Conservation (phyloP, 106 monocot species). For the Hemerocallis citrina region DNA sequence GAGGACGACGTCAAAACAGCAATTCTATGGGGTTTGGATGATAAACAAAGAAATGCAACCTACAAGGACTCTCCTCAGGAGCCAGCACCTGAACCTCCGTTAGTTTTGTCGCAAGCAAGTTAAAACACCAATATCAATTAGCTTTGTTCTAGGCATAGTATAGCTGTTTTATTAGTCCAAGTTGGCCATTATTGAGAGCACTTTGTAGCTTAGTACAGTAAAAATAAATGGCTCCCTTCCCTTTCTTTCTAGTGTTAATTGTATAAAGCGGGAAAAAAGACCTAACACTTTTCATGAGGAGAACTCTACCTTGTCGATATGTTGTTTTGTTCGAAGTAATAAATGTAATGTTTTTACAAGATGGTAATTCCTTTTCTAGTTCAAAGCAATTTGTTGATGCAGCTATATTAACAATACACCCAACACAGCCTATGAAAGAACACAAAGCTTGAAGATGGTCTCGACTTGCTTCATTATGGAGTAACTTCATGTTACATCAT, state of each 20-base stretch:
- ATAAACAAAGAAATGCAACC: not conserved
- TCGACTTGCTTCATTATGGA: no score
- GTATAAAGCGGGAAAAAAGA: not conserved
- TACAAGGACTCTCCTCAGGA: not conserved
- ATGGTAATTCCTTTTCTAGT: no score
- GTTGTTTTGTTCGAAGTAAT: no score
- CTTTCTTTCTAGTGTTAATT: not conserved
- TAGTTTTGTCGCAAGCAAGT: not conserved
- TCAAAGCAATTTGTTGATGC: no score
- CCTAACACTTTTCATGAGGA: not conserved
- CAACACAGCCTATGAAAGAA: no score
- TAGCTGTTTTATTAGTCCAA: not conserved
- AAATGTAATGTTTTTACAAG: no score
- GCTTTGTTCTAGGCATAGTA: not conserved
- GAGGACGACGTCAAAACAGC: constrained; percentile 49
- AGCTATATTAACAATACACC: no score
- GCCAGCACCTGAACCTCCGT: not conserved
- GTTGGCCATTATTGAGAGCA: not conserved
- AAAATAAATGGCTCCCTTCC: not conserved
- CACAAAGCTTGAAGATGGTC: no score
- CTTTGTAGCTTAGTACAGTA: not conserved
- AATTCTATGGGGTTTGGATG: constrained; percentile 32
- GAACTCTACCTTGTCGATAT: no score
- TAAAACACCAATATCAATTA: not conserved
- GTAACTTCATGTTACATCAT: no score